A percentile compares a stretch with the other conserved stretches of the same genome.
These are phyloP conservation scores for Diaporthe australafricana DNA, from an alignment of 2,329 filamentous ascomycete species.

Conservation along the genomic window DNA sequence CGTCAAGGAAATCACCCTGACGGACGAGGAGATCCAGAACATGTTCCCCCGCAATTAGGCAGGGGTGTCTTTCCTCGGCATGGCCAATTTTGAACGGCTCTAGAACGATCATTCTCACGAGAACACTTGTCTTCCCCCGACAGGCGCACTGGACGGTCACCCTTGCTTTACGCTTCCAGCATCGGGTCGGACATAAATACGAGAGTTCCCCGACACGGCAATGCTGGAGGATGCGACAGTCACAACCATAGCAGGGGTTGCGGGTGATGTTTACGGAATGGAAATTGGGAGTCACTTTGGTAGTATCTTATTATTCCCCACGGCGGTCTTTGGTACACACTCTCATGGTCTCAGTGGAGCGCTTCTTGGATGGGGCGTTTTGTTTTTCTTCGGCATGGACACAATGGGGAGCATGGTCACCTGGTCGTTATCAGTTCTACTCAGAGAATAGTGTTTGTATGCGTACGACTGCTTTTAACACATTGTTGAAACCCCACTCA, in stretches of 20 bases:
- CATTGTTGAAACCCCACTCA: conserved; percentile 24
- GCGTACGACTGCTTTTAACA: not conserved
- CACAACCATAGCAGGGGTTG: conserved; percentile 26
- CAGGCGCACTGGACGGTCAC: conserved; percentile 29
- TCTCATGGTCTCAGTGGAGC: conserved; percentile 12
- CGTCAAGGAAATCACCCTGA: conserved; percentile 81
- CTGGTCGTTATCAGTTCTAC: conserved; percentile 19
- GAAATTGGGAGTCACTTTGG: conserved; percentile 31
- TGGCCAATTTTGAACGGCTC: not conserved
- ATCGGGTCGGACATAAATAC: conserved; percentile 12
- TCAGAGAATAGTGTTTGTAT: conserved; percentile 6
- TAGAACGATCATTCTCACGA: conserved; percentile 37
- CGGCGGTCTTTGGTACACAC: conserved; percentile 21
- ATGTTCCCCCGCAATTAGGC: conserved; percentile 69
- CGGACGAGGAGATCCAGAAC: conserved; percentile 78
- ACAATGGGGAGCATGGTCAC: conserved; percentile 18
- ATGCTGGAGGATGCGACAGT: conserved; percentile 7
- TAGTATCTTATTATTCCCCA: conserved; percentile 30
- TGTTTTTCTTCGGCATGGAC: conserved; percentile 20
- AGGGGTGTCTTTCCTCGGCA: not conserved
- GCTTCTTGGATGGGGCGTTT: conserved; percentile 32
- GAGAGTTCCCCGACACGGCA: conserved; percentile 13
- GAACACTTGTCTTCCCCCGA: conserved; percentile 14
- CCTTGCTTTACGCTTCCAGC: not conserved
- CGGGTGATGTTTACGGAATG: conserved; percentile 28